Conservation (phyloP, 768 basidiomycete species). For the Tulasnella sp. region DNA sequence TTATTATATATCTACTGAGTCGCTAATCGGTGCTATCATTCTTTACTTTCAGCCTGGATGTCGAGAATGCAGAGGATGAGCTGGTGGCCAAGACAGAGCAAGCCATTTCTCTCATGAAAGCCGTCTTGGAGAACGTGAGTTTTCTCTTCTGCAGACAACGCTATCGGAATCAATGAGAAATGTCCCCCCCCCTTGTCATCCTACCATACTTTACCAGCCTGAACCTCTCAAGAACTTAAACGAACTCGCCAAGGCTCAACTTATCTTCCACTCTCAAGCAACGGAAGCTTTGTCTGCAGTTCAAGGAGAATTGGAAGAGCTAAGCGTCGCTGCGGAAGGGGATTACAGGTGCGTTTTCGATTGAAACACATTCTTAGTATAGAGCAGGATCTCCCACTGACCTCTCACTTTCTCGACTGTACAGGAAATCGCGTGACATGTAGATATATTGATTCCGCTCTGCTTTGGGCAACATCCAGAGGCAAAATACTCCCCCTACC, state of each 20-base stretch:
- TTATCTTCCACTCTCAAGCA: conserved; percentile 60
- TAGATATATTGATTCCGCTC: no score
- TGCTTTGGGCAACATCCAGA: no score
- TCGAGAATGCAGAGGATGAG: conserved; percentile 90
- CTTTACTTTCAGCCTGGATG: conserved; percentile 46
- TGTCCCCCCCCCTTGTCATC: conserved; percentile 3
- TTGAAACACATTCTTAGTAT: no score
- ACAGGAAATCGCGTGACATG: no score
- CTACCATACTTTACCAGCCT: conserved; percentile 41
- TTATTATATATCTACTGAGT: background rate
- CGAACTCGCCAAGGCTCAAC: conserved; percentile 82
- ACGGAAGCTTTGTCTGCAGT: conserved; percentile 72
- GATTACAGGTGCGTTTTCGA: conserved; percentile 61
- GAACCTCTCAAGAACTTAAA: conserved; percentile 93
- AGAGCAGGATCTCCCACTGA: no score
- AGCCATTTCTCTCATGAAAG: conserved; percentile 93
- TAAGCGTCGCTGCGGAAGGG: conserved; percentile 85
- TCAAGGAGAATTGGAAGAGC: conserved; percentile 88
- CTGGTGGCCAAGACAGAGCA: conserved; percentile 97
- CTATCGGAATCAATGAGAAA: background rate
- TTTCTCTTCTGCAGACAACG: no score
- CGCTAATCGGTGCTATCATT: no score
- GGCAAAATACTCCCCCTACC: no score
- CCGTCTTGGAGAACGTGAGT: conserved; percentile 92
- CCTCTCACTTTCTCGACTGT: no score